Evolutionary conservation across 768 basidiomycete genomes (phyloP), one percentile per base, ranked within the genome.

Genomic region (Termitomyces sp.): DNA sequence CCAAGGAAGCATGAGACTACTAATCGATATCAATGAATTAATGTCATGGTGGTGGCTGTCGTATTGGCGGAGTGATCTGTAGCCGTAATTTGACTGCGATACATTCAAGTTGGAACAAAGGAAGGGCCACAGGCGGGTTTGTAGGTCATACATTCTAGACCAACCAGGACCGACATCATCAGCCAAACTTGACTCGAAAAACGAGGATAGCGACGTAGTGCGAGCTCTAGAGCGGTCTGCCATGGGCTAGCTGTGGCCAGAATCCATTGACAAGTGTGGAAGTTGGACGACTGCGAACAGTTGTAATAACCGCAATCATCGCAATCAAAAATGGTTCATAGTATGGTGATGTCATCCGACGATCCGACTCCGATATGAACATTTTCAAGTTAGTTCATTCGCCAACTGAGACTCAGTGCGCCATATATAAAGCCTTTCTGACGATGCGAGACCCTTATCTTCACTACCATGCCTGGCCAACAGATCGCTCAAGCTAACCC

Each of bases 401-500:
- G 35, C 36, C 22, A 33, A 33, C 40, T 44, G 55, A 55, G n/a
- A 55, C 55, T 55, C n/a, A 6, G 3, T 15, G 6, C 28, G 1
- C n/a, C 5, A 8, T n/a, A 44, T 53, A 38, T n/a, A 39, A 42
- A 32, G 18, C 9, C 1, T 18, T 7, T 28, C 1, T 12, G 42
- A 3, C 35, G 1, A 58, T 58, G 33, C 18, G 22, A 24, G 36
- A 24, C 20, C 45, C 24, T 44, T 50, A 59, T 36, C 39, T 20
- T 50, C 0, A 9, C 36, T 5, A n/a, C 55, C 40, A 58, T 89
- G 88, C 85, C 87, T 70, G 85, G 71, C 33, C 86, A 88, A 66
- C 70, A 73, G 44, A 75, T 88, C 48, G 73, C 74, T n/a, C 76
- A 82, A 66, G 78, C 88, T 45, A 89, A 90, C 64, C 89, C 91